These are phyloP conservation scores for Calamus simplicifolius DNA, from an alignment of 176 grass and related monocot genomes.

Conservation along the genomic window DNA sequence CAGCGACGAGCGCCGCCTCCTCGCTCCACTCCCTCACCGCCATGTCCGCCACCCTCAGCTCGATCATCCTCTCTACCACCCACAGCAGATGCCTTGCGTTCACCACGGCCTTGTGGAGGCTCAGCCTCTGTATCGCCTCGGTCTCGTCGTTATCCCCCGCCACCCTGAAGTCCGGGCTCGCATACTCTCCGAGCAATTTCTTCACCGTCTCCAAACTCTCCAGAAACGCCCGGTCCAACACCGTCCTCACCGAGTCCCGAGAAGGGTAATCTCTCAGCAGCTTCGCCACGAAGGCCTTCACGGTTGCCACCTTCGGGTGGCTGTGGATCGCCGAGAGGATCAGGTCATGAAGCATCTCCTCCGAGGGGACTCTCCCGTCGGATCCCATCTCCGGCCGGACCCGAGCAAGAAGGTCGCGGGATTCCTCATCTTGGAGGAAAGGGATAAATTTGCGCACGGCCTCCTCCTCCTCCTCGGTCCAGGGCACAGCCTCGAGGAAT, in stretches of 20 bases:
- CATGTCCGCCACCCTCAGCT: conserved; percentile 51
- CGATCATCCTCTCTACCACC: conserved; percentile 90
- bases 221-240: no score
- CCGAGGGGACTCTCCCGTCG: conserved; percentile 11
- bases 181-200: no score
- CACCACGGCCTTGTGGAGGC: conserved; percentile 55
- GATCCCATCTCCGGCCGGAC: conserved; percentile 6
- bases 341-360: conserved; percentile 62
- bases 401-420: conserved; percentile 42
- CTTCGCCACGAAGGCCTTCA: conserved; percentile 87
- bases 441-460: conserved; percentile 42
- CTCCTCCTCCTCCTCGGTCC: conserved; percentile 46
- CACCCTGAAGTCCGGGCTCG: conserved; percentile 28
- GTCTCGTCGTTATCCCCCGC: conserved; percentile 63
- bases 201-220: no score
- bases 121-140: conserved; percentile 72
- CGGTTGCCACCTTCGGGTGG: conserved; percentile 47
- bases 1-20: conserved; percentile 32
- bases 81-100: conserved; percentile 70
- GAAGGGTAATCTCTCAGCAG: conserved; percentile 32
- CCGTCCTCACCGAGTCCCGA: no score
- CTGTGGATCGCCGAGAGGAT: conserved; percentile 64
- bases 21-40: conserved; percentile 66
- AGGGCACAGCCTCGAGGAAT: conserved; percentile 60
- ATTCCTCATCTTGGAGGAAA: conserved; percentile 46